Base-by-base conservation (phyloP, 768 basidiomycete genomes). In the Inosperma sp. region DNA sequence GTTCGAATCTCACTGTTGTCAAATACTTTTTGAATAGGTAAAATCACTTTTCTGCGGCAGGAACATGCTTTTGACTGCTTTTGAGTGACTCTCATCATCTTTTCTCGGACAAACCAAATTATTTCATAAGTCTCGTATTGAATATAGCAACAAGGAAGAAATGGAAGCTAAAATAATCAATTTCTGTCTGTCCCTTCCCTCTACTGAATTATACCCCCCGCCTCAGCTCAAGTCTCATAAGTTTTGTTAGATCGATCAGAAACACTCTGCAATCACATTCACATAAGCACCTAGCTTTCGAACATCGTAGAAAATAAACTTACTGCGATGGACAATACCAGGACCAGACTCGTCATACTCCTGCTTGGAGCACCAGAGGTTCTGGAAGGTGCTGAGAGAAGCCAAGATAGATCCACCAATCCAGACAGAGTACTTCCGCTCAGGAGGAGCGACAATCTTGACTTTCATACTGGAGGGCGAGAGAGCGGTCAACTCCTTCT, bases 371-470 rank as follows among this genome's bases (percentile, higher is more conserved):
- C 86, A 86, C 92, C 93, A 96, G 72, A 94, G 74, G 67, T 93
- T 93, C 76, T 95, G 93, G 93, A 95, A 95, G 60, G 93, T 94
- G 64, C 82, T 86, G 43, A 96, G 80, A 26, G 90, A 93, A 37
- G 92, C 93, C 59, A 89, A 72, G 61, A 88, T 89, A 35, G 84
- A 86, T 53, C 86, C 87, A 73, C 87, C 87, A 60, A 93, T 93
- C 89, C 93, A 96, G 71, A 94, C 93, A 48, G 89, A 92, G 80
- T 93, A 93, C 69, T 91, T 95, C 61, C 92, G 77, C 77, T 95
- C 92, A 48, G 92, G 91, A 44, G 93, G 92, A 53, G 92, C 88
- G 52, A 91, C 86, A 50, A 93, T 91, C 82, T 91, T 93, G 74
- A 93, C 86, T 83, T 93, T 94, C 87, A 94, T 87, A 72, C 86